These are phyloP conservation scores for Botryotinia convoluta DNA, from an alignment of 2,329 filamentous ascomycete genomes.

Conservation along the genomic window DNA sequence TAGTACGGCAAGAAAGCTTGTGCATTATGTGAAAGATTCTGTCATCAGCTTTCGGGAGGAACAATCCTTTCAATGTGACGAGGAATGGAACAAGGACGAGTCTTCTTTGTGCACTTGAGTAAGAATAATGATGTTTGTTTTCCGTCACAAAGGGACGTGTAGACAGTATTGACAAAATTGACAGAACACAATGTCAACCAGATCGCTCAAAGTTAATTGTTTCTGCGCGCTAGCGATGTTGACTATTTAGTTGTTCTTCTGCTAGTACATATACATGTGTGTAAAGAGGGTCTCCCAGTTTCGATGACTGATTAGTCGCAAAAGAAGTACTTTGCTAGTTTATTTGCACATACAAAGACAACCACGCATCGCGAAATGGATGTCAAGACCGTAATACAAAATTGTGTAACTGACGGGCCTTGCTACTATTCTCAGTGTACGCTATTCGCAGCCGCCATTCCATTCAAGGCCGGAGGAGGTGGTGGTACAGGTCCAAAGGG, in stretches of 20 bases:
- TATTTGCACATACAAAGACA: slow-evolving; percentile 2
- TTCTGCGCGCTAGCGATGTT: neutral
- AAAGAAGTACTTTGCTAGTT: neutral
- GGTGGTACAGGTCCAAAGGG: slow-evolving; percentile 38
- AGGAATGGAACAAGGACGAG: neutral
- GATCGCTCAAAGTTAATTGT: neutral
- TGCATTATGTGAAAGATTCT: neutral
- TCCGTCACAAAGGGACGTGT: neutral
- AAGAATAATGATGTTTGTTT: neutral
- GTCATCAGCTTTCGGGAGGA: neutral
- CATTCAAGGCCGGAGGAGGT: slow-evolving; percentile 34
- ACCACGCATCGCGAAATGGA: neutral
- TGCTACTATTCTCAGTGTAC: slow-evolving; percentile 13
- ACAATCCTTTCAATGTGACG: neutral
- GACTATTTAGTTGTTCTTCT: slow-evolving; percentile 11
- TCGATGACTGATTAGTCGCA: neutral
- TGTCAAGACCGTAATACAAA: slow-evolving; percentile 18
- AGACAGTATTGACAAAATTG: neutral
- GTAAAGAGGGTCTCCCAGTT: neutral
- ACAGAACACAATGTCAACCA: neutral
- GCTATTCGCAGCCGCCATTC: slow-evolving; percentile 20
- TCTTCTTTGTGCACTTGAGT: neutral
- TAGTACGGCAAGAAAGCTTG: neutral
- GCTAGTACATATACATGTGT: slow-evolving; percentile 21
- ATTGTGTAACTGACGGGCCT: slow-evolving; percentile 10